phyloP scores from a whole-genome alignment of 1,139 yeast genomes.

The Candida gigantensis region DNA sequence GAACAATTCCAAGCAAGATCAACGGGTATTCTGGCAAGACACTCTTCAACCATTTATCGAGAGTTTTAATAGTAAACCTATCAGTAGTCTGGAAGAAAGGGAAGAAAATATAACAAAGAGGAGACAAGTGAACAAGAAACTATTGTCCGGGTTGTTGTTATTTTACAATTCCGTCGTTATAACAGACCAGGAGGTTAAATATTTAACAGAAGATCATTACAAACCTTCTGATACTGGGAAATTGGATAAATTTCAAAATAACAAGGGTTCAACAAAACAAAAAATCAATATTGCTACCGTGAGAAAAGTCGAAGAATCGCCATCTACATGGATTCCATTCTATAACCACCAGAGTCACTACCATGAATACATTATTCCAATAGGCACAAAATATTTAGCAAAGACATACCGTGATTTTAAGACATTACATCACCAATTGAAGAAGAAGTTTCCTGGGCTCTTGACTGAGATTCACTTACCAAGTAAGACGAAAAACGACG shows the following conservation, averaged over 20 bases:
- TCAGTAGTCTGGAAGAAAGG: conserved; percentile 69
- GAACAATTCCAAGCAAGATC: conserved; percentile 44
- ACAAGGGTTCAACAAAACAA: conserved; percentile 5
- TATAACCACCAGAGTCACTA: conserved; percentile 27
- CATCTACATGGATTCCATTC: conserved; percentile 27
- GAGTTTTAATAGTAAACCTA: conserved; percentile 66
- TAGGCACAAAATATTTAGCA: conserved; percentile 40
- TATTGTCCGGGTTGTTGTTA: conserved; percentile 62
- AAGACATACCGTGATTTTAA: conserved; percentile 70
- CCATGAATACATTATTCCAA: conserved; percentile 25
- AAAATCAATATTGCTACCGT: conserved; percentile 67
- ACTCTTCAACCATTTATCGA: conserved; percentile 81
- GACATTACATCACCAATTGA: conserved; percentile 51
- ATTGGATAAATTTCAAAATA: conserved; percentile 36
- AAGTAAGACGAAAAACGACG: conserved; percentile 49
- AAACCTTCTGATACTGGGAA: conserved; percentile 56
- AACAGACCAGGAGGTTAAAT: conserved; percentile 56
- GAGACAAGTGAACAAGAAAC: conserved; percentile 55
- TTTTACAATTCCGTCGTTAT: conserved; percentile 77
- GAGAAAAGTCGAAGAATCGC: conserved; percentile 23
- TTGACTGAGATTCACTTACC: conserved; percentile 57
- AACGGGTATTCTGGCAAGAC: conserved; percentile 68
- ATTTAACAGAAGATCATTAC: conserved; percentile 45
- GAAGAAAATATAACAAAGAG: conserved; percentile 75
- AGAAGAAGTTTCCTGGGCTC: conserved; percentile 66